A percentile compares a stretch with the other conserved stretches of the same genome.
Conservation (phyloP, 345 rosid genomes). For the Gossypium arboreum region DNA sequence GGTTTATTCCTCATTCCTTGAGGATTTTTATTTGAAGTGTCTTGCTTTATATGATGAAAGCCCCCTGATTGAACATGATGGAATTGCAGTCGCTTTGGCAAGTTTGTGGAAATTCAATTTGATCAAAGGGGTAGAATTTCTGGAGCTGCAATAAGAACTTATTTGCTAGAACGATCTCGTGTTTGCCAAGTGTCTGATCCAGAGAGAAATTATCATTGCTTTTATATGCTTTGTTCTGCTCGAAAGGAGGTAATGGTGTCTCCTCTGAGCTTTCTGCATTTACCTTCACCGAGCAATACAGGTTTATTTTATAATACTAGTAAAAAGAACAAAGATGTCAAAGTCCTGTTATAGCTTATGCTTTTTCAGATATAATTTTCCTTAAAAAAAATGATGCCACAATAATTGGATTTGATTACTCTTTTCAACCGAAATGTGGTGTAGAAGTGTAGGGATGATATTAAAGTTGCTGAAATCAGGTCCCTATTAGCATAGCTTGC, state of each 20-base stretch:
- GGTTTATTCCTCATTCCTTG: conserved; percentile 13
- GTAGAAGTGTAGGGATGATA: neutral
- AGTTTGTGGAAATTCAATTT: conserved; percentile 97
- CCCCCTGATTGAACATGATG: conserved; percentile 16
- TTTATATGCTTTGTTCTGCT: conserved; percentile 98
- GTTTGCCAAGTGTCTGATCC: conserved; percentile 99
- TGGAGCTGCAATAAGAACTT: conserved; percentile 97
- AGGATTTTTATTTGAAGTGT: neutral
- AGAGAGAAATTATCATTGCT: conserved; percentile 98
- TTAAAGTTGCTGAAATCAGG: neutral
- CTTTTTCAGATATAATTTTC: neutral
- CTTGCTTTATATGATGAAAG: conserved; percentile 20
- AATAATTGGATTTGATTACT: neutral
- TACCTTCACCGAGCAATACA: neutral
- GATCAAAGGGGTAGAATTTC: conserved; percentile 82
- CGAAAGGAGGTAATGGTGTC: conserved; percentile 55
- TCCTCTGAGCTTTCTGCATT: conserved; percentile 9
- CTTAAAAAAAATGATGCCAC: neutral
- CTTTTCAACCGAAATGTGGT: neutral
- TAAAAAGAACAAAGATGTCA: neutral
- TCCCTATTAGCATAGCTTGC: neutral
- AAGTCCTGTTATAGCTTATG: neutral
- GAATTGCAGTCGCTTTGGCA: conserved; percentile 89
- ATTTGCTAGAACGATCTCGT: conserved; percentile 90
- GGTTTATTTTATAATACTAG: neutral